Percentiles rank a stretch among this genome's conserved stretches.
Evolutionary conservation across 768 basidiomycete genomes (phyloP).

Genomic region (Mycena metata): DNA sequence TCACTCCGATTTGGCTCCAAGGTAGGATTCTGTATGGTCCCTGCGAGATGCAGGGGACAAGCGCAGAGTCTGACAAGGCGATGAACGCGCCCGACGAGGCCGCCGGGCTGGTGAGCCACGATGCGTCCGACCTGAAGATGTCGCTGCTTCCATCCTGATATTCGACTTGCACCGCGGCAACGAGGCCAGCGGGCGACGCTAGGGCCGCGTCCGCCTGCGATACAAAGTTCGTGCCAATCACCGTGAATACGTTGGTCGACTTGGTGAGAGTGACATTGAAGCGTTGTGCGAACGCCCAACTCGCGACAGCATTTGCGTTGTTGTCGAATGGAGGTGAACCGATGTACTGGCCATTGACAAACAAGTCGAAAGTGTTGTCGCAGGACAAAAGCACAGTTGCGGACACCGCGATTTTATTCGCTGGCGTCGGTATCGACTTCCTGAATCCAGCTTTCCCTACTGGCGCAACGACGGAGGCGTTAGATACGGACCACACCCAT

Average conservation of each 20-base stretch:
- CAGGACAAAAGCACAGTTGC: constrained; percentile 20
- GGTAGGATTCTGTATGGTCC: constrained; percentile 1
- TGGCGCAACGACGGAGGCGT: constrained; percentile 17
- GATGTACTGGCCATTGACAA: constrained; percentile 30
- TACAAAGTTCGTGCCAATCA: constrained; percentile 19
- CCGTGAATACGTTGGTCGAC: constrained; percentile 24
- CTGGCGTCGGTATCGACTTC: constrained; percentile 9
- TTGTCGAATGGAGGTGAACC: constrained; percentile 23
- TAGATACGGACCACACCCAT: constrained; percentile 29
- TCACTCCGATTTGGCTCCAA: background rate
- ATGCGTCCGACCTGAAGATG: too few relatives aligned
- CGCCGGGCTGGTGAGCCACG: background rate
- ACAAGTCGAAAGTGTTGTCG: constrained; percentile 31
- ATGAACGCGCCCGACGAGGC: constrained; percentile 4
- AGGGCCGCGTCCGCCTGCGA: background rate
- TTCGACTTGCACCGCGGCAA: too few relatives aligned
- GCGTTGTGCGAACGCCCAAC: constrained; percentile 27
- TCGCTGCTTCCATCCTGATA: too few relatives aligned
- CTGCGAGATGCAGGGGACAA: background rate
- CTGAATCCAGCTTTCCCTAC: constrained; percentile 32
- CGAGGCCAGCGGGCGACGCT: too few relatives aligned
- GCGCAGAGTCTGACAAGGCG: background rate
- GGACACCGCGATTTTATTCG: constrained; percentile 14
- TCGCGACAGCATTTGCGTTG: background rate
- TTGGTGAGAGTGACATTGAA: constrained; percentile 18